Percentiles rank a stretch among this genome's conserved stretches.
Conservation (phyloP, 495 filamentous ascomycete genomes). For the Terfezia claveryi region DNA sequence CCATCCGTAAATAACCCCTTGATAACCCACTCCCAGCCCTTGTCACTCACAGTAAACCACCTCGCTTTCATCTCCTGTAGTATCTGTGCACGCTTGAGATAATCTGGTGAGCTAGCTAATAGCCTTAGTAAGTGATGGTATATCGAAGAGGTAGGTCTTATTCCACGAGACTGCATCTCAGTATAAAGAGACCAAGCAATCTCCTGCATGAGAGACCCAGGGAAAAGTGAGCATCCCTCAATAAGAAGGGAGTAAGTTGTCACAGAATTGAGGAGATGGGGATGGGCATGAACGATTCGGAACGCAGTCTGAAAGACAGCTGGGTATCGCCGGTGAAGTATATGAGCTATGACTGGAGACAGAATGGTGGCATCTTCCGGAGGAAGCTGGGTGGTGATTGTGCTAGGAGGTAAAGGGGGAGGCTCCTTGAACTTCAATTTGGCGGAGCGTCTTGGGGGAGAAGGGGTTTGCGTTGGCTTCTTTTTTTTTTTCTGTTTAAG, state of each 20-base stretch:
- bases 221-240: slow-evolving; percentile 38
- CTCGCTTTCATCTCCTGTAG: slow-evolving; percentile 44
- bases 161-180: slow-evolving; percentile 42
- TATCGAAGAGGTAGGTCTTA: slow-evolving; percentile 38
- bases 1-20: slow-evolving; percentile 56
- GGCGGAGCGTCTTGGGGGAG: too few relatives aligned
- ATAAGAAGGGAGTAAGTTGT: slow-evolving; percentile 55
- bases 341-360: too few relatives aligned
- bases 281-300: too few relatives aligned
- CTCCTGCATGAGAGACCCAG: slow-evolving; percentile 37
- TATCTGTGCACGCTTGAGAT: slow-evolving; percentile 47
- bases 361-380: too few relatives aligned
- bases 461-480: too few relatives aligned
- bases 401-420: too few relatives aligned
- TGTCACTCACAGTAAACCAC: slow-evolving; percentile 43
- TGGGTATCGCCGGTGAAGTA: neutral
- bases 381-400: too few relatives aligned
- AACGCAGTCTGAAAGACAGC: neutral
- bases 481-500: too few relatives aligned
- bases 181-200: slow-evolving; percentile 36
- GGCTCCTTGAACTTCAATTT: too few relatives aligned
- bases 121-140: slow-evolving; percentile 49
- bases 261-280: slow-evolving; percentile 1
- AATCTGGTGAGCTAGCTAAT: slow-evolving; percentile 59
- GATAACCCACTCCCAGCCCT: slow-evolving; percentile 45